A percentile compares a stretch with the other conserved stretches of the same genome.
phyloP scores from a whole-genome alignment of 805 yeast genomes.

The Saturnispora dispora region DNA sequence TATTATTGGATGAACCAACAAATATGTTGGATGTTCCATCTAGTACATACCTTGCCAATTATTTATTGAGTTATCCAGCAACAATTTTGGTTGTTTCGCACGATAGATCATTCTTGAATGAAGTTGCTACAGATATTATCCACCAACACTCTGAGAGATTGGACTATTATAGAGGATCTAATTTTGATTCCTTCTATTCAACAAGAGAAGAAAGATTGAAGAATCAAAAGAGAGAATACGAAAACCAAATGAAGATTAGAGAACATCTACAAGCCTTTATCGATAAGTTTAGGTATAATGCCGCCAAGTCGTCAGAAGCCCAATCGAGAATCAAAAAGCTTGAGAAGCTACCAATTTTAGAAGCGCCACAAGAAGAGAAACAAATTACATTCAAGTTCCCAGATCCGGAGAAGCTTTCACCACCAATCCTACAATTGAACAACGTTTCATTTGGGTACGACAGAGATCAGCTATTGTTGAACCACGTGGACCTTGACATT shows the following conservation, averaged over 20 bases:
- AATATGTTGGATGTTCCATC: constrained; percentile 99
- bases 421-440: constrained; percentile 85
- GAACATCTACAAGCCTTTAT: constrained; percentile 89
- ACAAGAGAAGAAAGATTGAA: constrained; percentile 94
- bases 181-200: constrained; percentile 86
- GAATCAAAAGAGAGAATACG: constrained; percentile 90
- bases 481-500: constrained; percentile 78
- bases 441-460: constrained; percentile 81
- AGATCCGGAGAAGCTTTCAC: constrained; percentile 86
- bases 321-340: constrained; percentile 95
- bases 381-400: constrained; percentile 83
- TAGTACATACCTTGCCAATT: constrained; percentile 84
- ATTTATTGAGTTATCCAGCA: constrained; percentile 81
- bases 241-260: constrained; percentile 93
- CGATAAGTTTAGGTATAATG: constrained; percentile 94
- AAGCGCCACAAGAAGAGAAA: constrained; percentile 91
- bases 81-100: constrained; percentile 95
- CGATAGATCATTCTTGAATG: constrained; percentile 94
- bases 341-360: constrained; percentile 87
- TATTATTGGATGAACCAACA: constrained; percentile 95
- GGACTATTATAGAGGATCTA: constrained; percentile 90
- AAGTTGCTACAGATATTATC: constrained; percentile 96
- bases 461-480: constrained; percentile 53
- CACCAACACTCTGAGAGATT: constrained; percentile 96
- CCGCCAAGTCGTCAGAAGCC: constrained; percentile 95